Conservation (phyloP, 805 yeast genomes). For the Kodamaea laetipori region DNA sequence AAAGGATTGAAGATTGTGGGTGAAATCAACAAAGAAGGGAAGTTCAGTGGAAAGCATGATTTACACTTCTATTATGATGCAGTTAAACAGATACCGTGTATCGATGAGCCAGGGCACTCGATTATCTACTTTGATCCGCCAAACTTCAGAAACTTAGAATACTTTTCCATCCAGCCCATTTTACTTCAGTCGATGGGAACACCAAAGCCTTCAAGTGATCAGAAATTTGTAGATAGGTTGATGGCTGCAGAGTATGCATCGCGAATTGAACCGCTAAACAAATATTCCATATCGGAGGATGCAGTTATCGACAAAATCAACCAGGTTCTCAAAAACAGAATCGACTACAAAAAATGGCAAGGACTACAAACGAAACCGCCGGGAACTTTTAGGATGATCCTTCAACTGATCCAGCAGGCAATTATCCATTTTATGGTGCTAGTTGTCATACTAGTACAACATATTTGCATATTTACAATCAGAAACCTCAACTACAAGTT, state of each 20-base stretch:
- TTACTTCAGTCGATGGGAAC: constrained; percentile 53
- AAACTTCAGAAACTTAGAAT: constrained; percentile 66
- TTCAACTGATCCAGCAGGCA: not conserved
- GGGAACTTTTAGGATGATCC: not conserved
- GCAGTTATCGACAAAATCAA: constrained; percentile 36
- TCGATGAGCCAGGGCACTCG: constrained; percentile 15
- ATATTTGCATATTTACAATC: constrained; percentile 22
- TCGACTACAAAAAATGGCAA: constrained; percentile 8
- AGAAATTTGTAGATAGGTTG: constrained; percentile 23
- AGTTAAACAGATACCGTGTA: constrained; percentile 8
- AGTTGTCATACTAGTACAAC: constrained; percentile 19
- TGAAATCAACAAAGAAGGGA: not conserved
- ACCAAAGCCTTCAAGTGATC: constrained; percentile 3
- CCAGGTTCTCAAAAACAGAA: constrained; percentile 25
- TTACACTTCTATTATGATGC: constrained; percentile 2
- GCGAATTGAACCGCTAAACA: constrained; percentile 16
- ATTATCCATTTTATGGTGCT: not conserved
- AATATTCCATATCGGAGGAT: constrained; percentile 31
- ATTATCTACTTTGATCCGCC: constrained; percentile 68
- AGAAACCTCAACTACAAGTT: constrained; percentile 30
- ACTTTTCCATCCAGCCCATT: constrained; percentile 74
- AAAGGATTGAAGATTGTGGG: constrained; percentile 8
- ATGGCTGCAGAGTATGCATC: constrained; percentile 12
- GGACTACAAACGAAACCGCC: not conserved
- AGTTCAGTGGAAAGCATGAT: not conserved